Conservation (phyloP, 306 rosid species). For the Arachis stenosperma region DNA sequence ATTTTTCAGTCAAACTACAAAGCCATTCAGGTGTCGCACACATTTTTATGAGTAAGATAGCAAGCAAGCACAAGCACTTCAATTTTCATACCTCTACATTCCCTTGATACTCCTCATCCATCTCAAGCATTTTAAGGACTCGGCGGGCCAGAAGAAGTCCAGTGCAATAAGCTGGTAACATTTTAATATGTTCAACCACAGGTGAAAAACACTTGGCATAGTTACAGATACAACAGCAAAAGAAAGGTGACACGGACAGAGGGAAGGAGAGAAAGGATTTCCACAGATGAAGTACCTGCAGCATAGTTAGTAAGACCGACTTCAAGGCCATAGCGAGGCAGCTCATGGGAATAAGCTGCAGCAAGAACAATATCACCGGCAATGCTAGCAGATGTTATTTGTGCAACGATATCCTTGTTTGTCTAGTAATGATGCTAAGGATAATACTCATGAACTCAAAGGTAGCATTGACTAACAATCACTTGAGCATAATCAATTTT, state of each 20-base stretch:
- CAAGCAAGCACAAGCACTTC: not conserved
- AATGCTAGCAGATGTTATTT: slow-evolving; percentile 78
- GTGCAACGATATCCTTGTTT: slow-evolving; percentile 73
- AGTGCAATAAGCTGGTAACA: slow-evolving; percentile 78
- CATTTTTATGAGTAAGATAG: not conserved
- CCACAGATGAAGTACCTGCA: slow-evolving; percentile 58
- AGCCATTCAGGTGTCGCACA: too few species aligned
- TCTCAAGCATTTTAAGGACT: slow-evolving; percentile 69
- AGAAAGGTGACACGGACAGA: not conserved
- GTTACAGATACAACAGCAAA: not conserved
- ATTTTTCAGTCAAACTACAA: not conserved
- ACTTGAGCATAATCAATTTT: not conserved
- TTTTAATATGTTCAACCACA: not conserved
- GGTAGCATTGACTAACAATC: slow-evolving; percentile 2
- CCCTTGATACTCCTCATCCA: slow-evolving; percentile 86
- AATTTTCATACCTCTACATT: slow-evolving; percentile 72
- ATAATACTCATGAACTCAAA: not conserved
- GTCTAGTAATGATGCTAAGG: slow-evolving; percentile 5
- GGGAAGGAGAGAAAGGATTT: not conserved
- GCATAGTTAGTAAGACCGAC: slow-evolving; percentile 94
- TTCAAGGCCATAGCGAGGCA: slow-evolving; percentile 77
- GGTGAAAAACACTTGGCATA: not conserved
- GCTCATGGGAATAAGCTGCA: slow-evolving; percentile 79
- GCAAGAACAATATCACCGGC: slow-evolving; percentile 61
- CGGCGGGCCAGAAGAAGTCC: slow-evolving; percentile 91